Evolutionary conservation across 495 filamentous ascomycete species (phyloP).

Genomic region (Terfezia boudieri): DNA sequence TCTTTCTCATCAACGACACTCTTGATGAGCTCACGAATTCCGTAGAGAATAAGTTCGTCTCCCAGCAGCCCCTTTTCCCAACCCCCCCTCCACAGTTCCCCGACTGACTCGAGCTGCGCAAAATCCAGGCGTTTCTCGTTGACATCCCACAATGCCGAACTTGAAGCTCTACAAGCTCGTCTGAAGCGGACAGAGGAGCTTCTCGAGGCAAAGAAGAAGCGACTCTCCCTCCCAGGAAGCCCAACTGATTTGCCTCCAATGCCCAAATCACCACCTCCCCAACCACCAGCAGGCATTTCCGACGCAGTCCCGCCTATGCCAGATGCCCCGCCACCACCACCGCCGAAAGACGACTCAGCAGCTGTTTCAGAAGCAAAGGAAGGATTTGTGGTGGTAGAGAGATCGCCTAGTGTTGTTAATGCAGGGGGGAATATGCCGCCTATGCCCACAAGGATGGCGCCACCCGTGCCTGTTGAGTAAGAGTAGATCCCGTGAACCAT

Average conservation of each 20-base stretch:
- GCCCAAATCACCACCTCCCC: slow-evolving; percentile 5
- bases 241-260: slow-evolving; percentile 3
- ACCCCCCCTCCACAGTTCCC: neutral
- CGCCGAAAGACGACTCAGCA: no score
- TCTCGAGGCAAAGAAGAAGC: slow-evolving; percentile 32
- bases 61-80: slow-evolving; percentile 2
- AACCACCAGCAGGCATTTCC: slow-evolving; percentile 1
- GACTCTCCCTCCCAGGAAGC: slow-evolving; percentile 4
- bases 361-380: neutral
- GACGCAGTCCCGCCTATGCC: neutral
- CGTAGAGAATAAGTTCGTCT: slow-evolving; percentile 63
- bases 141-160: slow-evolving; percentile 49
- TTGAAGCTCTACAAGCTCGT: slow-evolving; percentile 62
- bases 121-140: slow-evolving; percentile 44
- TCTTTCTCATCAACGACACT: slow-evolving; percentile 65
- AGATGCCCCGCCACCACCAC: neutral
- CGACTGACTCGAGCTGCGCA: slow-evolving; percentile 10
- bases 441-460: neutral
- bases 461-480: neutral
- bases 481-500: neutral
- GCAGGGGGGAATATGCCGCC: neutral
- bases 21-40: slow-evolving; percentile 53
- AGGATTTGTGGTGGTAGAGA: slow-evolving; percentile 14
- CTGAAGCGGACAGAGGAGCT: slow-evolving; percentile 69
- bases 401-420: slow-evolving; percentile 9